Conservation (phyloP, 2,329 filamentous ascomycete genomes). For the Rhynchosporium agropyri region DNA sequence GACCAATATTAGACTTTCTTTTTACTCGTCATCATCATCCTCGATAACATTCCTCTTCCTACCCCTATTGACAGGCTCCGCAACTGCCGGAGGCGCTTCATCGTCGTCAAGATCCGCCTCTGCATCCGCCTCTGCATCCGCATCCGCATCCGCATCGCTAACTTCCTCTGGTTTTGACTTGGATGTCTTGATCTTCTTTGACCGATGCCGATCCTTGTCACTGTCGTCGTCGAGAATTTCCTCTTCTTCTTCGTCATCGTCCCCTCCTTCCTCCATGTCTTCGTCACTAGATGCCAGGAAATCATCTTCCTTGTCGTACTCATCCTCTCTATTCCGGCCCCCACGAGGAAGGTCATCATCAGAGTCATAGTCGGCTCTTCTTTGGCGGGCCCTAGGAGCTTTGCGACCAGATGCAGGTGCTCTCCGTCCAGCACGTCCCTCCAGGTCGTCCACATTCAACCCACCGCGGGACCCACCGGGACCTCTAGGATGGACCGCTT, state of each 20-base stretch:
- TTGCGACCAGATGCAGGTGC: constrained; percentile 55
- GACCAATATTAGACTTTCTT: not conserved
- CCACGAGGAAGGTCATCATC: constrained; percentile 71
- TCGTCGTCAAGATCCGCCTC: constrained; percentile 59
- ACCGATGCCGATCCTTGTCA: constrained; percentile 38
- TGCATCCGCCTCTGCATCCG: constrained; percentile 45
- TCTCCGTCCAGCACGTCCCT: constrained; percentile 58
- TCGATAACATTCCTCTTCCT: constrained; percentile 61
- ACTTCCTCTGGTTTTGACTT: constrained; percentile 44
- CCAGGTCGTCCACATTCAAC: constrained; percentile 69
- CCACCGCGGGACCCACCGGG: constrained; percentile 54
- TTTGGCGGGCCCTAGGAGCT: constrained; percentile 55
- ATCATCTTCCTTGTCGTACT: constrained; percentile 79
- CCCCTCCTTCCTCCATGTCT: constrained; percentile 61
- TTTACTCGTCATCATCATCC: constrained; percentile 57
- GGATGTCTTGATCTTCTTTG: constrained; percentile 42
- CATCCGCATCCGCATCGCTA: constrained; percentile 49
- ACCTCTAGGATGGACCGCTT: constrained; percentile 48
- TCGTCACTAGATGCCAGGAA: constrained; percentile 78
- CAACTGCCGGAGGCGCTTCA: constrained; percentile 44
- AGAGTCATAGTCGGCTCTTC: constrained; percentile 70
- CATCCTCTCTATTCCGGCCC: constrained; percentile 61
- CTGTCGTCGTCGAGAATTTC: constrained; percentile 53
- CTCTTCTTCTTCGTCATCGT: constrained; percentile 54
- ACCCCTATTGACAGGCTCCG: constrained; percentile 45